A percentile compares a stretch with the other conserved stretches of the same genome.
These are phyloP conservation scores for Oryza glaberrima DNA, from an alignment of 176 grass and related monocot species.

Conservation along the genomic window DNA sequence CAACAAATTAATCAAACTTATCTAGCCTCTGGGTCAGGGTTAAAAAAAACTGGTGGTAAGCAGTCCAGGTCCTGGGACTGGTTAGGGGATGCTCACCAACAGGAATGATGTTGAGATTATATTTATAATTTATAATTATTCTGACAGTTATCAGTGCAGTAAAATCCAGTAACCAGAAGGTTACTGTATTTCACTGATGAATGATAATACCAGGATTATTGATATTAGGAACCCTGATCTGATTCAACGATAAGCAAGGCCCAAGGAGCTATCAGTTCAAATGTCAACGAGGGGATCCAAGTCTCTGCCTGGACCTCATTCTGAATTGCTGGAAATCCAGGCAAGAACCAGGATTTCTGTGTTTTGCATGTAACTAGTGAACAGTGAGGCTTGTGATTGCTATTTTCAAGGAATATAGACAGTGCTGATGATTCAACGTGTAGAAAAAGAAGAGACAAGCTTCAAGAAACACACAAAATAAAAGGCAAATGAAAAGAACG, in stretches of 20 bases:
- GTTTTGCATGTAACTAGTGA: neutral
- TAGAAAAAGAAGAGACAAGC: neutral
- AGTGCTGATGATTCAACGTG: constrained; percentile 10
- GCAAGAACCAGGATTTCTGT: neutral
- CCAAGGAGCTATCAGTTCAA: neutral
- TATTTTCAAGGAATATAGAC: constrained; percentile 13
- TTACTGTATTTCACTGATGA: neutral
- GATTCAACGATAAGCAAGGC: neutral
- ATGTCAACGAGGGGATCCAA: neutral
- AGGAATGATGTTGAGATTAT: neutral
- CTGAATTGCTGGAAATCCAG: neutral
- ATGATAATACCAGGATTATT: neutral
- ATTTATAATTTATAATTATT: neutral
- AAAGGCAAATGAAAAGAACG: neutral
- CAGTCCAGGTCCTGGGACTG: neutral
- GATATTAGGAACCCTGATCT: neutral
- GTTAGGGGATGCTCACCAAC: neutral
- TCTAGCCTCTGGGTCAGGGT: neutral
- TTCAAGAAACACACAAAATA: neutral
- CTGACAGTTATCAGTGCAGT: neutral
- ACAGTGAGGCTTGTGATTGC: neutral
- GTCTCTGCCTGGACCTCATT: neutral
- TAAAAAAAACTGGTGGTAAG: neutral
- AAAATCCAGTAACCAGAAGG: neutral
- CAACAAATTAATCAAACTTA: constrained; percentile 28